Base-by-base conservation (phyloP, 768 basidiomycete genomes). In the Lepiota brunneoincarnata region DNA sequence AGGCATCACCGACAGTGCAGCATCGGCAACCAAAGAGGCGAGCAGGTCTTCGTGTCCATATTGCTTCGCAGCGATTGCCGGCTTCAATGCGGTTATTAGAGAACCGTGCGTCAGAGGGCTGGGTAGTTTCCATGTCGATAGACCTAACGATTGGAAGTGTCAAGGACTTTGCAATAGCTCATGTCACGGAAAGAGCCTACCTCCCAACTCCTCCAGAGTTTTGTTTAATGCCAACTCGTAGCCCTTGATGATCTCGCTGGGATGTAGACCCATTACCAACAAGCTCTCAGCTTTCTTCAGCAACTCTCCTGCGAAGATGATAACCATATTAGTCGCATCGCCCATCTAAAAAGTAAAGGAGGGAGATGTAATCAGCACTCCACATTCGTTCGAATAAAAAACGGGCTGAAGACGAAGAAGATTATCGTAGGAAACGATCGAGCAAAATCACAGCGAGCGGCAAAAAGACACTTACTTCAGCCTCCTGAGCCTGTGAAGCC, bases 61-160 rank as follows among this genome's bases (percentile, higher is more conserved):
- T 67, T 99, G 97, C 70, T 99, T 99, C 28, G 96, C 90, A 5
- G 96, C 95, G 64, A 99, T 93, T 9, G 92, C 86, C 9, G 97
- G 93, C 60, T 87, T 87, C 38, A 99, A 80, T 2, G 94, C 92
- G 10, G 78, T 76, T 21, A 81, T 73, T 5, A 97, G 87, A 12
- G 84, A 77, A 9, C 77, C 68, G n/a, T 75, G 81, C 3, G 87
- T 89, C 24, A 89, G 74, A 0, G 88, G 95, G 35, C 77, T 81
- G 17, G 87, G 88, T 41, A 91, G 79, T 54, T 77, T 82, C 39
- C 79, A 82, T 34, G 78, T 81, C 15, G 90, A 84, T 20, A 95
- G 80, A 60, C 75, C 93, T 93, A 59, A 31, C 2, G 7, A 39
- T 55, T 12, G 43, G 60, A 52, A 57, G 15, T 23, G 64, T 41